Evolutionary conservation across 2,329 filamentous ascomycete genomes (phyloP).

Genomic region (Diplodia seriata): DNA sequence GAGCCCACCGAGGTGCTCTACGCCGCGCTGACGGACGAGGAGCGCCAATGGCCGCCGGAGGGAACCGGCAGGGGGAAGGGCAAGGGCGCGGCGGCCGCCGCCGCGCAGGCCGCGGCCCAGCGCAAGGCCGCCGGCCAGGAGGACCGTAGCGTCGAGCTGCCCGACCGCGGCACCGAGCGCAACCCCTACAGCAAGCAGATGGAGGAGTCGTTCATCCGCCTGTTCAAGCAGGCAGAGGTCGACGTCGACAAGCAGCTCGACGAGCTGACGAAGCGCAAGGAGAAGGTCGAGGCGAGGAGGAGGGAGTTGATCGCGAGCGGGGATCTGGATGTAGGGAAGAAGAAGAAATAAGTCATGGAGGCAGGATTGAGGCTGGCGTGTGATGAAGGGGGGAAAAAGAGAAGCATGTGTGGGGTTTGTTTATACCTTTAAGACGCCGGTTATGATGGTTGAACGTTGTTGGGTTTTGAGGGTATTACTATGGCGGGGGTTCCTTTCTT

Average conservation of each 20-base stretch:
- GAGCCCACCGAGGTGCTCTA: conserved; percentile 94
- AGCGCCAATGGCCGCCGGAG: conserved; percentile 56
- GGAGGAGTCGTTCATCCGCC: conserved; percentile 31
- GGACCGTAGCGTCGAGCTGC: conserved; percentile 31
- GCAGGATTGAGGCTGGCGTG: too few relatives aligned
- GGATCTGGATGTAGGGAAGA: conserved; percentile 30
- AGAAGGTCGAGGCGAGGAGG: conserved; percentile 25
- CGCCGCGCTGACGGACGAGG: conserved; percentile 79
- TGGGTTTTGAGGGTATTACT: too few relatives aligned
- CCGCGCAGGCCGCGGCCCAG: conserved; percentile 4
- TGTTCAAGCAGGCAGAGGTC: conserved; percentile 30
- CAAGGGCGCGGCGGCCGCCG: conserved; percentile 44
- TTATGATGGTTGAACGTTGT: too few relatives aligned
- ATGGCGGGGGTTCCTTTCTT: too few relatives aligned
- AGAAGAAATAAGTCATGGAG: conserved; percentile 20
- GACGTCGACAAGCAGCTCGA: conserved; percentile 32
- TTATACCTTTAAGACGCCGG: too few relatives aligned
- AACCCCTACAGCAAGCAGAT: conserved; percentile 32
- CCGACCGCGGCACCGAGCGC: conserved; percentile 25
- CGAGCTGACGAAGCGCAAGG: conserved; percentile 29
- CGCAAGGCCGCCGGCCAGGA: conserved; percentile 18
- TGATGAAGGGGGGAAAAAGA: too few relatives aligned
- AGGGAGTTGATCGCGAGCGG: conserved; percentile 22
- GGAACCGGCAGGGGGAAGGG: conserved; percentile 59
- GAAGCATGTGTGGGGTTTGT: too few relatives aligned